Evolutionary conservation across 1,139 yeast species (phyloP).

Genomic region (Yamadazyma conglobata): DNA sequence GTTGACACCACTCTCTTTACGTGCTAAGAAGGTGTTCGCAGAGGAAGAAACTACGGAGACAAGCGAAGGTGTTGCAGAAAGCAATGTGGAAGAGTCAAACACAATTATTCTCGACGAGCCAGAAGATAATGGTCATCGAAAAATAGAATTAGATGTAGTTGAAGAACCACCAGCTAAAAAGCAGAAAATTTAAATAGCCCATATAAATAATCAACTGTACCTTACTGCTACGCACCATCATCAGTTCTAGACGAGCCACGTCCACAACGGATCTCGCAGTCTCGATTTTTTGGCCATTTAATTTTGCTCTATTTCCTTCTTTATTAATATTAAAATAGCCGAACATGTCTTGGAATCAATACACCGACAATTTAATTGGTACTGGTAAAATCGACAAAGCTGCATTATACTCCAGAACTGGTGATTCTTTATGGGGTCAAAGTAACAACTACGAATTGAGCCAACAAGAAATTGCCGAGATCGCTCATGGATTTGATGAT

Average conservation of each 20-base stretch:
- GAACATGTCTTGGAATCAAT: slow-evolving; percentile 60
- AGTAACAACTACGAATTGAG: slow-evolving; percentile 67
- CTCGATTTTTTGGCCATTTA: not conserved
- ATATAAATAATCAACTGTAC: not conserved
- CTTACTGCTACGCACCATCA: not conserved
- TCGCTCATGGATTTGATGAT: slow-evolving; percentile 79
- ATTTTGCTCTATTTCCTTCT: slow-evolving; percentile 1
- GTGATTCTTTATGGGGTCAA: slow-evolving; percentile 94
- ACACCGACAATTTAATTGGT: slow-evolving; percentile 86
- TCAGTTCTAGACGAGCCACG: too few relatives aligned
- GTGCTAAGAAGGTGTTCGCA: slow-evolving; percentile 15
- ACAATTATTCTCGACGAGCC: slow-evolving; percentile 10
- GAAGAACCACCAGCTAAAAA: slow-evolving; percentile 20
- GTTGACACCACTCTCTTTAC: slow-evolving; percentile 25
- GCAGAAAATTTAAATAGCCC: slow-evolving; percentile 15
- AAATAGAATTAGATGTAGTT: slow-evolving; percentile 6
- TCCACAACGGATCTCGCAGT: too few relatives aligned
- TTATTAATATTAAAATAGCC: too few relatives aligned
- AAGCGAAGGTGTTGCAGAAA: slow-evolving; percentile 17
- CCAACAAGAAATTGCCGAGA: slow-evolving; percentile 65
- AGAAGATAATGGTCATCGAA: slow-evolving; percentile 11
- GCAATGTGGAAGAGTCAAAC: slow-evolving; percentile 6
- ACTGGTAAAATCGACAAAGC: slow-evolving; percentile 90
- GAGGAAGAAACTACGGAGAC: slow-evolving; percentile 8
- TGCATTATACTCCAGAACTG: slow-evolving; percentile 89